Evolutionary conservation across 2,329 filamentous ascomycete genomes (phyloP), one percentile per base, ranked within the genome.

Genomic region (Colletotrichum filicis): DNA sequence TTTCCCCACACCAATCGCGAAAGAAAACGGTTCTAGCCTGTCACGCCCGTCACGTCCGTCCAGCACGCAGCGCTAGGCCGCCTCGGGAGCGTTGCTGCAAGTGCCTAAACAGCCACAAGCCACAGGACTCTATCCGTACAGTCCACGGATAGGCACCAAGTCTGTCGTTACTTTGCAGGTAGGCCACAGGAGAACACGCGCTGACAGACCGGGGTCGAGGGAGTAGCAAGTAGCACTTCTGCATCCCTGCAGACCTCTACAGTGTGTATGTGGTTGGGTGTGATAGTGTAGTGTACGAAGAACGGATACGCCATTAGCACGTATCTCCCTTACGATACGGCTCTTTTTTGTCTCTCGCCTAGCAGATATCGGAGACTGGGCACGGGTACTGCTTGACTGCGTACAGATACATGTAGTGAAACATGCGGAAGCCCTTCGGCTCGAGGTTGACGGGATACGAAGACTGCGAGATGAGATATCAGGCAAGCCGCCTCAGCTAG

Each of bases 1-100:
- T 73, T 64, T 70, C 60, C 56, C 70, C 60, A 73, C 70, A 73
- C n/a, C 32, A 49, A 49, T 57, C 55, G 70, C 35, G 35, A 73
- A 60, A 73, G 66, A 65, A 65, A 65, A 73, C 66, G 66, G 70
- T 65, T 65, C 56, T 28, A 52, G 61, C 24, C 19, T 49, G 42
- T 49, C 42, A 22, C 42, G 42, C 42, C 42, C 42, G 42, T 42
- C 37, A 42, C 37, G 1, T 5, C 37, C 32, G 11, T 26, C 61
- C 30, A 35, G 12, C 46, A 55, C 30, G 37, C 8, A 35, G 52
- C 58, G 32, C 66, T 73, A 70, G 52, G 30, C 65, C 32, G 58
- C 63, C 53, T 72, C 58, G 52, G 66, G 58, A 53, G 32, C 69
- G 30, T 53, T 68, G 58, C 52, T 65, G 60, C 60, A 65, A 64